These are phyloP conservation scores for Suhomyces prunicola DNA, from an alignment of 805 yeast genomes.

Conservation along the genomic window DNA sequence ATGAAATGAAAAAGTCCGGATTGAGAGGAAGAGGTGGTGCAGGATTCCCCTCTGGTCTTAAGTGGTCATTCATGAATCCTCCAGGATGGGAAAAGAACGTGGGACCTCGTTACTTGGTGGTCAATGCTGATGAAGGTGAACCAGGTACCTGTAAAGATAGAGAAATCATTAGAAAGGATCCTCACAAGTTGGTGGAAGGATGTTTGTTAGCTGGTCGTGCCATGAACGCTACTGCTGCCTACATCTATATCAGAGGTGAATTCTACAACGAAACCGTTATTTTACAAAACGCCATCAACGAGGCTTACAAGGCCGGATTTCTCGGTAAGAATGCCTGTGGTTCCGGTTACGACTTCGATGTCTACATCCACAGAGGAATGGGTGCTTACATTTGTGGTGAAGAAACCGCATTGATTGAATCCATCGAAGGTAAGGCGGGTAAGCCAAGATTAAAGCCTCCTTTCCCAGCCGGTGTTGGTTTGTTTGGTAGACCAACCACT, in stretches of 20 bases:
- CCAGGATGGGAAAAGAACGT: conserved; percentile 91
- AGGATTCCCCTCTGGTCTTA: conserved; percentile 87
- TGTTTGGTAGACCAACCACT: conserved; percentile 87
- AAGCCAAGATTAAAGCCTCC: conserved; percentile 94
- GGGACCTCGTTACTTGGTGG: conserved; percentile 87
- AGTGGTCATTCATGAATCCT: conserved; percentile 93
- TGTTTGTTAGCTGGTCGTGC: conserved; percentile 86
- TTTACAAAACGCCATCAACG: conserved; percentile 79
- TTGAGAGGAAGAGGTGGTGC: conserved; percentile 93
- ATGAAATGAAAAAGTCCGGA: conserved; percentile 80
- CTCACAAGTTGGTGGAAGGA: conserved; percentile 90
- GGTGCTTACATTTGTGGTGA: conserved; percentile 94
- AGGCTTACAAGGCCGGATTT: conserved; percentile 77
- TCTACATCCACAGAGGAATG: conserved; percentile 86
- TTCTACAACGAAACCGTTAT: conserved; percentile 76
- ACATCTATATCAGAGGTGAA: conserved; percentile 88
- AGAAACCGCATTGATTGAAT: conserved; percentile 86
- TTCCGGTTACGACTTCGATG: conserved; percentile 79
- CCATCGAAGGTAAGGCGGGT: conserved; percentile 89
- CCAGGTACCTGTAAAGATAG: conserved; percentile 94
- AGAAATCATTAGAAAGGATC: conserved; percentile 87
- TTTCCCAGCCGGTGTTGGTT: conserved; percentile 91
- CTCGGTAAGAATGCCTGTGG: conserved; percentile 87
- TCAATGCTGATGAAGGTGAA: conserved; percentile 93
- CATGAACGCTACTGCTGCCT: conserved; percentile 91